phyloP scores from a whole-genome alignment of 2,329 filamentous ascomycete species.

The Ampelomyces quisqualis region DNA sequence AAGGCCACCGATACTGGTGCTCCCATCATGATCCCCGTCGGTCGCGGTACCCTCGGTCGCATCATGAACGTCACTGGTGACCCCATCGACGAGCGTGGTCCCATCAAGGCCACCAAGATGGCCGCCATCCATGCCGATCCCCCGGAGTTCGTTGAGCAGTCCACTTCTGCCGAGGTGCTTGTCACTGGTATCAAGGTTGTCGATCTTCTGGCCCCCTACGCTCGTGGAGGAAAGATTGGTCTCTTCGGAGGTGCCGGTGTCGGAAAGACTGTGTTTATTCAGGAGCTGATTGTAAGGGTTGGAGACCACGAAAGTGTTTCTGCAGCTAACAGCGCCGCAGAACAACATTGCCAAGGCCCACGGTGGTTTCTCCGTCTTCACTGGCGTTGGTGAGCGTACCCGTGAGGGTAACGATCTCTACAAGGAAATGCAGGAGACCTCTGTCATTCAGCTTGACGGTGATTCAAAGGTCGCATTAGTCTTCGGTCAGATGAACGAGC shows the following conservation, averaged over 20 bases:
- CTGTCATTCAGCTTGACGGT: slow-evolving; percentile 98
- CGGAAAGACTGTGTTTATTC: slow-evolving; percentile 99
- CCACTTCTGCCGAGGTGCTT: slow-evolving; percentile 92
- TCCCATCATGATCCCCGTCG: slow-evolving; percentile 96
- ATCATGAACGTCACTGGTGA: slow-evolving; percentile 99
- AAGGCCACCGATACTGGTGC: slow-evolving; percentile 83
- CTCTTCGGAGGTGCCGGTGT: slow-evolving; percentile 99
- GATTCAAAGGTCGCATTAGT: slow-evolving; percentile 99
- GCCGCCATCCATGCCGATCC: slow-evolving; percentile 92
- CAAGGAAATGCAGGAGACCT: slow-evolving; percentile 99
- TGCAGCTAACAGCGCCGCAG: slow-evolving; percentile 46
- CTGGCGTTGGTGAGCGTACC: slow-evolving; percentile 99
- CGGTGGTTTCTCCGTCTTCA: slow-evolving; percentile 99
- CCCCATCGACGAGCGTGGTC: slow-evolving; percentile 98
- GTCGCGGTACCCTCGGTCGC: slow-evolving; percentile 88
- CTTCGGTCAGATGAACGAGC: slow-evolving; percentile 99
- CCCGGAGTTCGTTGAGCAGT: slow-evolving; percentile 91
- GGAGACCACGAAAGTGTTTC: neutral
- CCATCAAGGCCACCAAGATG: slow-evolving; percentile 88
- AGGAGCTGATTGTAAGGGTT: slow-evolving; percentile 86
- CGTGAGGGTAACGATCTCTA: slow-evolving; percentile 99
- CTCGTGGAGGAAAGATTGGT: slow-evolving; percentile 99
- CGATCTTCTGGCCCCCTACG: slow-evolving; percentile 97
- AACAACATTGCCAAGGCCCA: slow-evolving; percentile 99
- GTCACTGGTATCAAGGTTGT: slow-evolving; percentile 99